These are phyloP conservation scores for Eucalyptus virginea DNA, from an alignment of 345 rosid species.

Conservation along the genomic window DNA sequence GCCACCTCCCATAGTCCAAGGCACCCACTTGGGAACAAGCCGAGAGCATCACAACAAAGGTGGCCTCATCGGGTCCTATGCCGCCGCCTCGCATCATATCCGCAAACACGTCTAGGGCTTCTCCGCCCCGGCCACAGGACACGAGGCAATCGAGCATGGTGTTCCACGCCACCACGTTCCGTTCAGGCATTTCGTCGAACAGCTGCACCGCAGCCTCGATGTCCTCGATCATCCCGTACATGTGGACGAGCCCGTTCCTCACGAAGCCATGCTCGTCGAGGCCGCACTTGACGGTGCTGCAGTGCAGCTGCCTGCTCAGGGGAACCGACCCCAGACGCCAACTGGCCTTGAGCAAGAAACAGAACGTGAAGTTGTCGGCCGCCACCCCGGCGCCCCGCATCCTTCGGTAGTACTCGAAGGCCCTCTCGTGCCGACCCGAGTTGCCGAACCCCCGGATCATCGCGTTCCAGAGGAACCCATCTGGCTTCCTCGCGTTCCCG, in stretches of 20 bases:
- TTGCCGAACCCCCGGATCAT: constrained; percentile 28
- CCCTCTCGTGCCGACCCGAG: neutral
- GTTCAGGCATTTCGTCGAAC: constrained; percentile 25
- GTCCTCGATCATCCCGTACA: constrained; percentile 19
- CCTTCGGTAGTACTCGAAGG: constrained; percentile 4
- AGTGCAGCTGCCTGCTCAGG: constrained; percentile 22
- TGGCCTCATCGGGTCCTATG: constrained; percentile 21
- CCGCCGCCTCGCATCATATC: constrained; percentile 8
- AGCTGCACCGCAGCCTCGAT: neutral
- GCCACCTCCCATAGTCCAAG: constrained; percentile 22
- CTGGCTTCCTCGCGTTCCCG: constrained; percentile 6
- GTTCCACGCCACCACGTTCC: constrained; percentile 23
- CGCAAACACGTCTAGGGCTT: constrained; percentile 13
- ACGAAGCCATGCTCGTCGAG: constrained; percentile 13
- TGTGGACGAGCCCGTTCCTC: constrained; percentile 14
- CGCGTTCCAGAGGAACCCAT: constrained; percentile 38
- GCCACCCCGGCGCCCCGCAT: constrained; percentile 14
- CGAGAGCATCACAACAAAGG: constrained; percentile 11
- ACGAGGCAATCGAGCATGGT: constrained; percentile 11
- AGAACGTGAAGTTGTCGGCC: constrained; percentile 28
- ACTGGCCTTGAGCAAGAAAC: constrained; percentile 28
- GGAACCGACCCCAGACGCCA: constrained; percentile 9
- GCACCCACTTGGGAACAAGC: constrained; percentile 21
- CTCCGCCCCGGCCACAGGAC: neutral
- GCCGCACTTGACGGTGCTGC: constrained; percentile 20